Percentiles rank a stretch among this genome's conserved stretches.
phyloP scores from a whole-genome alignment of 306 rosid species.

The Begonia loranthoides region DNA sequence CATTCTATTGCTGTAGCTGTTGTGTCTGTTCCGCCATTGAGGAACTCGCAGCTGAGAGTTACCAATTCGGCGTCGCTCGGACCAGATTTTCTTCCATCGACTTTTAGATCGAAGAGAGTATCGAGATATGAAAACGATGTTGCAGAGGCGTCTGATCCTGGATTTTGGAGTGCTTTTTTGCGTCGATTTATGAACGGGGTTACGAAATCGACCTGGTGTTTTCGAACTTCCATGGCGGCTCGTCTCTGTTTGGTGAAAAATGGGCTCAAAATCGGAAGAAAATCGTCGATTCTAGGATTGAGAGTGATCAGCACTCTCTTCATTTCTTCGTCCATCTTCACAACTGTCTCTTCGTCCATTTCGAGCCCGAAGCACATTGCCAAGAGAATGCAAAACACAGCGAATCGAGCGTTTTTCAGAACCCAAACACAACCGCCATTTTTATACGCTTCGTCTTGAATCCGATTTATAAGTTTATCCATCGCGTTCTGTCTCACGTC shows the following conservation, averaged over 20 bases:
- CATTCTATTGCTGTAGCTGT: slow-evolving; percentile 12
- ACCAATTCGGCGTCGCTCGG: slow-evolving; percentile 8
- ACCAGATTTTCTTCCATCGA: slow-evolving; percentile 1
- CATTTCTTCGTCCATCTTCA: slow-evolving; percentile 59
- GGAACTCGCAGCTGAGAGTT: slow-evolving; percentile 13
- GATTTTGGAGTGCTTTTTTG: slow-evolving; percentile 43
- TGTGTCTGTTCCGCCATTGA: slow-evolving; percentile 12
- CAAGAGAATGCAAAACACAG: slow-evolving; percentile 63
- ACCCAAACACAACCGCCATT: slow-evolving; percentile 50
- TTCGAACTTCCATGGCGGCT: slow-evolving; percentile 44
- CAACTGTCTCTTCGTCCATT: slow-evolving; percentile 56
- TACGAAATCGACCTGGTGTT: slow-evolving; percentile 43
- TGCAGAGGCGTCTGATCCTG: slow-evolving; percentile 48
- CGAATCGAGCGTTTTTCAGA: slow-evolving; percentile 59
- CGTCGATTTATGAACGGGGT: slow-evolving; percentile 52
- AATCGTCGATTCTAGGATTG: slow-evolving; percentile 82
- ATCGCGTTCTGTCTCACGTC: slow-evolving; percentile 49
- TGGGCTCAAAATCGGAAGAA: slow-evolving; percentile 55
- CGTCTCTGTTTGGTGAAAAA: slow-evolving; percentile 79
- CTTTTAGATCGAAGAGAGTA: slow-evolving; percentile 10
- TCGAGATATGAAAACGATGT: slow-evolving; percentile 40
- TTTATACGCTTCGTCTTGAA: slow-evolving; percentile 39
- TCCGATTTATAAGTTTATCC: slow-evolving; percentile 43
- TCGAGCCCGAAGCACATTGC: slow-evolving; percentile 86
- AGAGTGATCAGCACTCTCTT: slow-evolving; percentile 47